Percentiles rank a stretch among this genome's conserved stretches.
phyloP scores from a whole-genome alignment of 2,329 filamentous ascomycete species.

The Xylaria sp. region DNA sequence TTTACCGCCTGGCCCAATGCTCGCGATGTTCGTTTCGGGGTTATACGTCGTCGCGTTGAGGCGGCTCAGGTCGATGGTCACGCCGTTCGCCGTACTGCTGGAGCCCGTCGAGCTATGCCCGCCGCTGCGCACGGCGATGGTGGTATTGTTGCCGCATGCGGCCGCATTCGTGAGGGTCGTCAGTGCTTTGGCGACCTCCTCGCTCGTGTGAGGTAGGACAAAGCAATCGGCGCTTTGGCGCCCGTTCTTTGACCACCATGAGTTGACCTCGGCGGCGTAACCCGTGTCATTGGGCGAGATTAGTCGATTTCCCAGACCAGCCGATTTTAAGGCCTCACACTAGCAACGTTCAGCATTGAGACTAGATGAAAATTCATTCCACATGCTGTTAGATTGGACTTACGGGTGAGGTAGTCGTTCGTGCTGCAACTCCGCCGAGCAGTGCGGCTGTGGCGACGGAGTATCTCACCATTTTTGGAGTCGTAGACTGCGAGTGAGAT shows the following conservation, averaged over 20 bases:
- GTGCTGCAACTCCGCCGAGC: slow-evolving; percentile 12
- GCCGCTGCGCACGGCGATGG: slow-evolving; percentile 62
- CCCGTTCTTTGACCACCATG: slow-evolving; percentile 42
- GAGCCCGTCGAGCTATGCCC: slow-evolving; percentile 59
- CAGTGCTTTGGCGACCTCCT: slow-evolving; percentile 42
- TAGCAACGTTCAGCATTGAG: slow-evolving; percentile 12
- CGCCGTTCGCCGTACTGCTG: slow-evolving; percentile 56
- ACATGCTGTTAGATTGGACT: not conserved
- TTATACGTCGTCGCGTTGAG: slow-evolving; percentile 52
- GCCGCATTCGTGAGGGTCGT: slow-evolving; percentile 37
- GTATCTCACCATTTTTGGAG: slow-evolving; percentile 17
- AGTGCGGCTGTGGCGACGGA: slow-evolving; percentile 4
- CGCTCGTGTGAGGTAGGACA: slow-evolving; percentile 41
- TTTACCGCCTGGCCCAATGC: slow-evolving; percentile 49
- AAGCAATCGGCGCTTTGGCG: slow-evolving; percentile 44
- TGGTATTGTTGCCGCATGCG: slow-evolving; percentile 45
- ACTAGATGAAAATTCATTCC: not conserved
- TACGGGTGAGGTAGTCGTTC: slow-evolving; percentile 21
- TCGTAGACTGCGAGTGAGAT: not conserved
- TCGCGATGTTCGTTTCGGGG: slow-evolving; percentile 47
- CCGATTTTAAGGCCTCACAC: slow-evolving; percentile 43
- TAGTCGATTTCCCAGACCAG: slow-evolving; percentile 42
- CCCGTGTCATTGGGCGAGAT: slow-evolving; percentile 40
- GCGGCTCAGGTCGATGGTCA: slow-evolving; percentile 57
- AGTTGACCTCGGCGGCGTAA: slow-evolving; percentile 42